Base-by-base conservation (phyloP, 495 filamentous ascomycete genomes). In the Daldinia bambusicola region DNA sequence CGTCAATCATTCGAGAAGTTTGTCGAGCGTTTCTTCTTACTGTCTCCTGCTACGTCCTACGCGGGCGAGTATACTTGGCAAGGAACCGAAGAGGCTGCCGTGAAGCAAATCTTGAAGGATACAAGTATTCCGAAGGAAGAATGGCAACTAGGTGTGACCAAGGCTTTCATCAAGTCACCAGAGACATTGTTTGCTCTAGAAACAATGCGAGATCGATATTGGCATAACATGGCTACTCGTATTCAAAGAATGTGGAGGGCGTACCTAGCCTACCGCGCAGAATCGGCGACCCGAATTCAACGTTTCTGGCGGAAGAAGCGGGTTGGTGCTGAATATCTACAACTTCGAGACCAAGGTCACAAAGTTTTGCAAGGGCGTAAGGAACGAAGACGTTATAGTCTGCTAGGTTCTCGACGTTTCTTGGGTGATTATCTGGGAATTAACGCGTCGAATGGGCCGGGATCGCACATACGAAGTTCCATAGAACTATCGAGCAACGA, bases 1-100 rank as follows among this genome's bases (percentile, higher is more conserved):
- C 91, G 96, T 77, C 95, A 98, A 75, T 96, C 95, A 0, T 99
- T 96, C 70, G 96, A 98, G 76, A 98, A 97, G 75, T 99, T 99
- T 75, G 92, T 97, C 32, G 96, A 98, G 79, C 91, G 96, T 38
- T 99, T 98, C 83, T 98, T 95, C 78, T 86, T 98, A 9, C 86
- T 99, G 55, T 98, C 96, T 12, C 94, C 94, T 12, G 93, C 95
- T 71, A 97, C 93, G 0, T 94, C 91, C 7, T 99, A 98, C 74
- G 95, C 95, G 14, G 95, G 96, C 73, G 95, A 98, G 73, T 98
- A 97, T 79, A 98, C 92, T 4, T 98, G 95, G 94, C 89, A 88
- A 12, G 94, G 94, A 18, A 92, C 96, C 75, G 86, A 91, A 55
- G 89, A 93, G 67, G 90, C 90, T 20, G 96, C 93, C 12, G 90